Evolutionary conservation across 176 grass and related monocot genomes (phyloP).

Genomic region (Aegilops umbellulata): DNA sequence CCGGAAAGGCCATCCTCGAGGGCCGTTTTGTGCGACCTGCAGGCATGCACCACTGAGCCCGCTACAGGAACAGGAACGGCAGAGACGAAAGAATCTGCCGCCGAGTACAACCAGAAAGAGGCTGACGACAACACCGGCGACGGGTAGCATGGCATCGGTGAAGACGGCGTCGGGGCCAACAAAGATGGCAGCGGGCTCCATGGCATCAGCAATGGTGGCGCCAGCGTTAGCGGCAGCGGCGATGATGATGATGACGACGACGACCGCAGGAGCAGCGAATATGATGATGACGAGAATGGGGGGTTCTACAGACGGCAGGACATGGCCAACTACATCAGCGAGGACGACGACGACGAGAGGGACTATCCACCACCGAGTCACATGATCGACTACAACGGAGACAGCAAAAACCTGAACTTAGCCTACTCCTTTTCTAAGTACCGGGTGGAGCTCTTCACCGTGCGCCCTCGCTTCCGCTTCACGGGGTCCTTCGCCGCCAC

Average conservation of each 20-base stretch:
- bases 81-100: neutral
- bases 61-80: neutral
- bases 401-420: neutral
- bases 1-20: neutral
- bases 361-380: neutral
- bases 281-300: too few relatives aligned
- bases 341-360: neutral
- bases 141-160: neutral
- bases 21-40: neutral
- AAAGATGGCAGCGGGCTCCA: too few relatives aligned
- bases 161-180: too few relatives aligned
- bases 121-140: neutral
- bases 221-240: too few relatives aligned
- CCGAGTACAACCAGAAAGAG: neutral
- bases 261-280: too few relatives aligned
- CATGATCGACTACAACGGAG: neutral
- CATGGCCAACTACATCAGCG: too few relatives aligned
- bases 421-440: neutral
- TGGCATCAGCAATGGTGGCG: too few relatives aligned
- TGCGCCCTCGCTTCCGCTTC: neutral
- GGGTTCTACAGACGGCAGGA: too few relatives aligned
- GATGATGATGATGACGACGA: too few relatives aligned
- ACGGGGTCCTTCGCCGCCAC: neutral
- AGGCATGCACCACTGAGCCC: neutral
- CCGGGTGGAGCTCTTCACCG: neutral